Base-by-base conservation (phyloP, 176 grass and related monocot genomes). In the Tillandsia leiboldiana region DNA sequence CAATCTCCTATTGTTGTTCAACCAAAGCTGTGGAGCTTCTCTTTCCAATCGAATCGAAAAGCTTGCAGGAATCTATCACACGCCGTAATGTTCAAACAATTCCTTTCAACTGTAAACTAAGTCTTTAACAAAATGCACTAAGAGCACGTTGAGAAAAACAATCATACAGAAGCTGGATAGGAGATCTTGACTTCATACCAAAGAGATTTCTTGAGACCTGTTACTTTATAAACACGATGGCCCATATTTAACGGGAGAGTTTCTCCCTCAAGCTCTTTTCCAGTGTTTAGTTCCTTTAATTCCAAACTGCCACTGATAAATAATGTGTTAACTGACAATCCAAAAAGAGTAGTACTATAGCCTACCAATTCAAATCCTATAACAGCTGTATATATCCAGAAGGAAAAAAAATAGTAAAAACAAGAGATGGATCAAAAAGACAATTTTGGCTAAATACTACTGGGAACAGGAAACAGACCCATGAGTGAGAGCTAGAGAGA, bases 151-250 rank as follows among this genome's bases (percentile, higher is more conserved):
- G 66, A 14, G 75, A 27, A 26, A 87, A 83, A 48, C 28, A 84
- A 67, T 75, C 87, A 68, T 90, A 93, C 94, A 14, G 87, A 90
- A 66, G 87, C 82, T 49, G 90, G 94, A 69, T 99, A 90, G 58
- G 94, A 93, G 71, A 99, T 99, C 90, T 90, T 93, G 84, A 93
- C 79, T 85, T 99, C 94, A 75, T 90, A 99, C 79, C 84, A 93
- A 51, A 53, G 65, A 3, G 83, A 80, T 67, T 79, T 63, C 64
- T 74, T 80, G 17, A 80, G 65, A 67, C 80, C 82, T 33, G 68
- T 68, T 66, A 93, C 70, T 75, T 82, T 81, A 76, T 99, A 93
- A 53, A 90, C 12, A 49, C 67, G 76, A 51, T 70, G 51, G 11
- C 82, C 86, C 26, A 76, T 65, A 9, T 72, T 76, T 53, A 99